Conservation (phyloP, 169 alveolate genomes). For the Plasmodium malariae region DNA sequence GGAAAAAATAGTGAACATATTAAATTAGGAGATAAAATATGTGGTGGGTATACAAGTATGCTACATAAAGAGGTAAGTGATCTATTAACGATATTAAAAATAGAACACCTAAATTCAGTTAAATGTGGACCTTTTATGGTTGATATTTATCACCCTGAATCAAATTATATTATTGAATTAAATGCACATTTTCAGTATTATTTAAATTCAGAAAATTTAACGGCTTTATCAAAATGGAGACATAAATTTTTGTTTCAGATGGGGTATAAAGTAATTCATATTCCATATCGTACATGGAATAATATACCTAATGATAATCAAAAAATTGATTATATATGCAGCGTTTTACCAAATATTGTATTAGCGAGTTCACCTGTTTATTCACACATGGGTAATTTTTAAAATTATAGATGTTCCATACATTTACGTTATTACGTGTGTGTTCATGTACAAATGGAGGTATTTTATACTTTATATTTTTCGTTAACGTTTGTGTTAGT, state of each 20-base stretch:
- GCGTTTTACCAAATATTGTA: slow-evolving; percentile 49
- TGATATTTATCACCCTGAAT: slow-evolving; percentile 56
- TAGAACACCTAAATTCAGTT: slow-evolving; percentile 56
- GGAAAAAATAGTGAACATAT: not conserved
- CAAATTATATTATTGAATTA: slow-evolving; percentile 65
- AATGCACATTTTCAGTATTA: slow-evolving; percentile 72
- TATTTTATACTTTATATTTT: not conserved
- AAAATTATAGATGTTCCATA: not conserved
- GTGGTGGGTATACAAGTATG: slow-evolving; percentile 70
- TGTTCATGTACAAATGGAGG: not conserved
- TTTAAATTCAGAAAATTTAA: slow-evolving; percentile 44
- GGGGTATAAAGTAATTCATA: slow-evolving; percentile 84
- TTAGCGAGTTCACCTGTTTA: slow-evolving; percentile 12
- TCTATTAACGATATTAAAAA: slow-evolving; percentile 25
- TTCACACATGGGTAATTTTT: not conserved
- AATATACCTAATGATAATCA: slow-evolving; percentile 79
- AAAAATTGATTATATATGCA: slow-evolving; percentile 74
- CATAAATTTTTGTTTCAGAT: slow-evolving; percentile 83
- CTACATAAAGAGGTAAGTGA: slow-evolving; percentile 69
- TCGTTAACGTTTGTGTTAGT: not conserved
- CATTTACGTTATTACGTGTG: not conserved
- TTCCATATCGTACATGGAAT: slow-evolving; percentile 84
- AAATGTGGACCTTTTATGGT: slow-evolving; percentile 73
- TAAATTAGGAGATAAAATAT: slow-evolving; percentile 52
- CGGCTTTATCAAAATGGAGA: slow-evolving; percentile 79